Percentiles rank a stretch among this genome's conserved stretches.
These are phyloP conservation scores for Geotrichum europaeum DNA, from an alignment of 1,139 yeast species.

Conservation along the genomic window DNA sequence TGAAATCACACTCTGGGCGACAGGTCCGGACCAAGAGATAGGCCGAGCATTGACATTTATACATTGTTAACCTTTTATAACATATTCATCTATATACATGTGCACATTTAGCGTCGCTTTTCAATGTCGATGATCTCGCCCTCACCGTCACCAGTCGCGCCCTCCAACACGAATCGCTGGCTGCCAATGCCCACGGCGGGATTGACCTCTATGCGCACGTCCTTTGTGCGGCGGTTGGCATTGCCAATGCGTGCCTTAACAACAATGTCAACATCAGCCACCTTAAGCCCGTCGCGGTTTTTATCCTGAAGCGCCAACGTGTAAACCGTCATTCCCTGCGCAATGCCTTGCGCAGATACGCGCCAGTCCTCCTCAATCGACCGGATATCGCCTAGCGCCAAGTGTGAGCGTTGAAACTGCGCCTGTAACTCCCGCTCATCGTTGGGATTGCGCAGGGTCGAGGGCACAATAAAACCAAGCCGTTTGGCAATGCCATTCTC, in stretches of 20 bases:
- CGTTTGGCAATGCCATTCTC: slow-evolving; percentile 24
- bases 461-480: slow-evolving; percentile 19
- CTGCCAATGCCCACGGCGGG: slow-evolving; percentile 12
- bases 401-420: slow-evolving; percentile 13
- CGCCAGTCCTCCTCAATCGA: slow-evolving; percentile 20
- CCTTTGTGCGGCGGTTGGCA: not conserved
- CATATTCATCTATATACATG: not conserved
- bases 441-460: not conserved
- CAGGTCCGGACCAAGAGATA: not conserved
- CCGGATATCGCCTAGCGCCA: slow-evolving; percentile 14
- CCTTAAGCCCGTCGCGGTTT: slow-evolving; percentile 8
- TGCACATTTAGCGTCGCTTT: not conserved
- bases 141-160: slow-evolving; percentile 10
- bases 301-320: slow-evolving; percentile 15
- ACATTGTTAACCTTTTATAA: not conserved
- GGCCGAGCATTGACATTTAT: not conserved
- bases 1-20: no score
- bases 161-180: slow-evolving; percentile 11
- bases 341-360: slow-evolving; percentile 18
- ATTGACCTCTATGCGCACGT: slow-evolving; percentile 15
- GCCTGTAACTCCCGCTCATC: not conserved
- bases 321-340: slow-evolving; percentile 19
- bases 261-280: slow-evolving; percentile 18
- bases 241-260: slow-evolving; percentile 9
- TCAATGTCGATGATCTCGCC: slow-evolving; percentile 12